Conservation (phyloP, 2,329 filamentous ascomycete species). For the Penicillium crustosum region DNA sequence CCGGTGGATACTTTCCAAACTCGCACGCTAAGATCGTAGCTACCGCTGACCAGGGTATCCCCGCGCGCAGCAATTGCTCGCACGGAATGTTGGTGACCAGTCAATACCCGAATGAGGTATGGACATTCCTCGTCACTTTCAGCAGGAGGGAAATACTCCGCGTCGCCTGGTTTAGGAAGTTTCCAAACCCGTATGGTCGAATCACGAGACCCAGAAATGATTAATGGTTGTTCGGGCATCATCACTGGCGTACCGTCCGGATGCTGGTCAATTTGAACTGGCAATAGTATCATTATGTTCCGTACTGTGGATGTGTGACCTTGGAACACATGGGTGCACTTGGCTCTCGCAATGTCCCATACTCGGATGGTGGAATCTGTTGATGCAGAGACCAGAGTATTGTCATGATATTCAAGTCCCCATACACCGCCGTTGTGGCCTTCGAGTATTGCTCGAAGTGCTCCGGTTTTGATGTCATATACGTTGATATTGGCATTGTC, state of each 20-base stretch:
- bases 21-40: slow-evolving; percentile 90
- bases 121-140: slow-evolving; percentile 74
- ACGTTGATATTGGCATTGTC: slow-evolving; percentile 97
- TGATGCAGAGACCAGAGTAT: slow-evolving; percentile 95
- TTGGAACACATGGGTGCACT: slow-evolving; percentile 92
- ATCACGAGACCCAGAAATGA: slow-evolving; percentile 95
- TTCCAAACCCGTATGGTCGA: slow-evolving; percentile 96
- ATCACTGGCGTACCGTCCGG: slow-evolving; percentile 70
- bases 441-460: slow-evolving; percentile 75
- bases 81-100: slow-evolving; percentile 88
- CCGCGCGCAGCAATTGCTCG: slow-evolving; percentile 92
- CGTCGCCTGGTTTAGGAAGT: slow-evolving; percentile 75
- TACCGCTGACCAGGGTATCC: slow-evolving; percentile 91
- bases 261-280: slow-evolving; percentile 70
- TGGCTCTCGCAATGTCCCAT: slow-evolving; percentile 92
- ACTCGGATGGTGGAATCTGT: slow-evolving; percentile 98
- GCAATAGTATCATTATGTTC: slow-evolving; percentile 90
- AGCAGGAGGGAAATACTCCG: slow-evolving; percentile 72
- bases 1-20: slow-evolving; percentile 98
- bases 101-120: slow-evolving; percentile 85
- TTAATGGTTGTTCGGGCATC: slow-evolving; percentile 90
- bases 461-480: slow-evolving; percentile 93
- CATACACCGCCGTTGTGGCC: slow-evolving; percentile 97
- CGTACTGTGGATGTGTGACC: slow-evolving; percentile 96
- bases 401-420: slow-evolving; percentile 94